Evolutionary conservation across 306 rosid species (phyloP).

Genomic region (Cotoneaster glaucophyllus): DNA sequence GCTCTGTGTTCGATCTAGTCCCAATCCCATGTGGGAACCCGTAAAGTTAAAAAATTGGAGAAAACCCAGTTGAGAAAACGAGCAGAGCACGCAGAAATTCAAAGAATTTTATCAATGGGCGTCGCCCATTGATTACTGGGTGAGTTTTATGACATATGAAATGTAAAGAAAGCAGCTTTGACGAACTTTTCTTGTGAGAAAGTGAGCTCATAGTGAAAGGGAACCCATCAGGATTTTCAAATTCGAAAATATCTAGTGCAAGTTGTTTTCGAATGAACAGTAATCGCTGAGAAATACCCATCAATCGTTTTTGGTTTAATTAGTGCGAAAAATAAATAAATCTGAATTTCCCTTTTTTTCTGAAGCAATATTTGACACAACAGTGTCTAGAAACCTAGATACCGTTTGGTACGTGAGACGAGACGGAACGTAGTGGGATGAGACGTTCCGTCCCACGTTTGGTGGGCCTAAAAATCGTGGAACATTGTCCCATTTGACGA

Average conservation of each 20-base stretch:
- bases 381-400: too few species aligned
- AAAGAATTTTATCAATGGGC: background rate
- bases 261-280: constrained; percentile 8
- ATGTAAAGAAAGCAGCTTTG: background rate
- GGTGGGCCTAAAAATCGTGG: too few species aligned
- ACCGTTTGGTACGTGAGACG: too few species aligned
- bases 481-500: too few species aligned
- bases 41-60: background rate
- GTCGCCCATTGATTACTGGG: background rate
- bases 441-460: too few species aligned
- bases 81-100: background rate
- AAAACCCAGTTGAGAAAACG: background rate
- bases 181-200: background rate
- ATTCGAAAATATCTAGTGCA: constrained; percentile 26
- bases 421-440: too few species aligned
- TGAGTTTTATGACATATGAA: background rate
- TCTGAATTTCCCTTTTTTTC: background rate
- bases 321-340: background rate
- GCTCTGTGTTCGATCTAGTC: constrained; percentile 33
- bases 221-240: background rate
- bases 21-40: constrained; percentile 84
- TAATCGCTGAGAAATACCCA: constrained; percentile 7
- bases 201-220: background rate
- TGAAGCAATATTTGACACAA: background rate
- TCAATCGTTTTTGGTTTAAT: constrained; percentile 13